A percentile compares a stretch with the other conserved stretches of the same genome.
Evolutionary conservation across 2,329 filamentous ascomycete genomes (phyloP).

Genomic region (Fusarium nematophilum): DNA sequence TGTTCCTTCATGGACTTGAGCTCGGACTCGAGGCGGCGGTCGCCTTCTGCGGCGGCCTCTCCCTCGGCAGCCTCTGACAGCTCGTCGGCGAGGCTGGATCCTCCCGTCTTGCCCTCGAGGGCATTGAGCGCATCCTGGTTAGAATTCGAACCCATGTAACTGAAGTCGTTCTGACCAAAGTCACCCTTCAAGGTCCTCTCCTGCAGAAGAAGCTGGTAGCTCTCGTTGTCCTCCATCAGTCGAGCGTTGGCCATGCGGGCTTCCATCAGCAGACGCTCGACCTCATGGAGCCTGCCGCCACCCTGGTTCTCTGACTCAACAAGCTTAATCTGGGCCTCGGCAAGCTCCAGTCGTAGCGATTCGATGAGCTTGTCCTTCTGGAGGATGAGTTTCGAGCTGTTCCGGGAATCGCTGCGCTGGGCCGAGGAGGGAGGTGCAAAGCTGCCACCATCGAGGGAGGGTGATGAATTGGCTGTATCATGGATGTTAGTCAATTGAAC

Average conservation of each 20-base stretch:
- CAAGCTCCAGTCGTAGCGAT: slow-evolving; percentile 88
- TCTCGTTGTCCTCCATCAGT: slow-evolving; percentile 98
- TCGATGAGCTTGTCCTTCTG: slow-evolving; percentile 99
- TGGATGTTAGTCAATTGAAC: slow-evolving; percentile 34
- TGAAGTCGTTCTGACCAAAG: slow-evolving; percentile 84
- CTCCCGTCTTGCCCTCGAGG: slow-evolving; percentile 65
- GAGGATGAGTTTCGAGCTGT: slow-evolving; percentile 87
- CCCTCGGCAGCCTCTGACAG: slow-evolving; percentile 75
- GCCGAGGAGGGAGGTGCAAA: slow-evolving; percentile 89
- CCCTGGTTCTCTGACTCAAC: slow-evolving; percentile 95
- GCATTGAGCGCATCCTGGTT: slow-evolving; percentile 74
- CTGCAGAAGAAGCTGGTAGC: slow-evolving; percentile 92
- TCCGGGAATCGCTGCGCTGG: slow-evolving; percentile 88
- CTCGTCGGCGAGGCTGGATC: slow-evolving; percentile 85
- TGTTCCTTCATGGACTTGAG: slow-evolving; percentile 85
- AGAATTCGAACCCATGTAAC: slow-evolving; percentile 69
- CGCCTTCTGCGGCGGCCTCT: slow-evolving; percentile 63
- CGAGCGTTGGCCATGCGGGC: slow-evolving; percentile 95
- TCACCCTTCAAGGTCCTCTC: slow-evolving; percentile 97
- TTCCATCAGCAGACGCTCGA: slow-evolving; percentile 92
- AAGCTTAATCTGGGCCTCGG: slow-evolving; percentile 94
- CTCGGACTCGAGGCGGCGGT: slow-evolving; percentile 80
- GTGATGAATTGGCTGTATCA: slow-evolving; percentile 65
- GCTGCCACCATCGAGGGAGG: slow-evolving; percentile 77
- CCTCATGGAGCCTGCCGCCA: slow-evolving; percentile 85